These are phyloP conservation scores for Kregervanrija delftensis DNA, from an alignment of 805 yeast species.

Conservation along the genomic window DNA sequence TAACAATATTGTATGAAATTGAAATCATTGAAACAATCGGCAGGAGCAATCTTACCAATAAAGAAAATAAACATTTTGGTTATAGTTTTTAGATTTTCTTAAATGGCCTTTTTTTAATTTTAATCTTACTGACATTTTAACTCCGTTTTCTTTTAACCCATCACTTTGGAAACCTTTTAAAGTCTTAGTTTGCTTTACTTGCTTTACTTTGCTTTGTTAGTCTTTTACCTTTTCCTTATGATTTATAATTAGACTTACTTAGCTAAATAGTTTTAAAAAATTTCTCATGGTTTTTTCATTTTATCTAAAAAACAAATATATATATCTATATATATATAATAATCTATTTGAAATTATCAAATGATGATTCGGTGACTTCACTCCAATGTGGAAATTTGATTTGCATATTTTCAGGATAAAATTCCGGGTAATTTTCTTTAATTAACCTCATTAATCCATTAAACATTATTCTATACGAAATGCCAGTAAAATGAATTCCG, in stretches of 20 bases:
- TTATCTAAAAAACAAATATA: too few species aligned
- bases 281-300: too few species aligned
- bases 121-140: too few species aligned
- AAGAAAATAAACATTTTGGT: slow-evolving; percentile 50
- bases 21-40: slow-evolving; percentile 5
- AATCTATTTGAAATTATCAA: neutral
- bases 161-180: too few species aligned
- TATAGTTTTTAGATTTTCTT: slow-evolving; percentile 26
- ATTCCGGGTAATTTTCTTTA: slow-evolving; percentile 26
- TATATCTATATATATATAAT: neutral
- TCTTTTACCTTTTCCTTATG: too few species aligned
- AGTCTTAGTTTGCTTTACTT: too few species aligned
- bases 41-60: slow-evolving; percentile 53
- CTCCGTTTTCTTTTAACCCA: too few species aligned
- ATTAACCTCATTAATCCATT: slow-evolving; percentile 28
- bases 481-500: slow-evolving; percentile 39
- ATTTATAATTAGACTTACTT: too few species aligned
- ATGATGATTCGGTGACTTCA: slow-evolving; percentile 2
- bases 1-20: slow-evolving; percentile 1
- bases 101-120: too few species aligned
- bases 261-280: too few species aligned
- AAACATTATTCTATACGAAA: slow-evolving; percentile 33
- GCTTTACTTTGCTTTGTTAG: too few species aligned
- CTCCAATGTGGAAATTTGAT: slow-evolving; percentile 19
- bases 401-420: slow-evolving; percentile 14